Percentiles rank a stretch among this genome's conserved stretches.
Conservation (phyloP, 495 filamentous ascomycete genomes). For the Podospora fimiseda region DNA sequence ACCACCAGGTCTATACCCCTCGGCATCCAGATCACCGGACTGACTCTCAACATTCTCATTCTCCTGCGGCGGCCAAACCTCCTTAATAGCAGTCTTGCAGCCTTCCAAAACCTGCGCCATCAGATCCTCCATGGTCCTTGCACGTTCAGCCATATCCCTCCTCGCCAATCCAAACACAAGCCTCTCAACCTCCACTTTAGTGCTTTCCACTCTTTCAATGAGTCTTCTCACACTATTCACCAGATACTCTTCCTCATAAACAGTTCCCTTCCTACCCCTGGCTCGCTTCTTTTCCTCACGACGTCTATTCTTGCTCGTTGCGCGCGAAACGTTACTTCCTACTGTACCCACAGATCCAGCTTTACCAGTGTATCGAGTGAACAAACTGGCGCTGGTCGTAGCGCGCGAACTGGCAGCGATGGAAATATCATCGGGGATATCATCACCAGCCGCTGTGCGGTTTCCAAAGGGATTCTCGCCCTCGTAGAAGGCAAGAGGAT, state of each 20-base stretch:
- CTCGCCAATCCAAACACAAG: conserved; percentile 69
- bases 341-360: conserved; percentile 57
- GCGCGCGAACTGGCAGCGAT: conserved; percentile 78
- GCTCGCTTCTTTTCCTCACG: conserved; percentile 93
- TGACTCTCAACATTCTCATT: conserved; percentile 14
- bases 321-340: conserved; percentile 56
- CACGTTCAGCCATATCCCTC: conserved; percentile 80
- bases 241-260: conserved; percentile 97
- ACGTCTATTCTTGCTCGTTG: conserved; percentile 74
- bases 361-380: conserved; percentile 83
- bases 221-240: conserved; percentile 79
- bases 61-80: conserved; percentile 54
- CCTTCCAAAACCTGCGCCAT: conserved; percentile 64
- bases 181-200: conserved; percentile 59
- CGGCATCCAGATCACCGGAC: conserved; percentile 27
- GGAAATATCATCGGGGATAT: conserved; percentile 86
- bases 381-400: conserved; percentile 71
- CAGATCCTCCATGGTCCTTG: conserved; percentile 64
- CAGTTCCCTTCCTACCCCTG: conserved; percentile 86
- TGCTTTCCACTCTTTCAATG: conserved; percentile 72
- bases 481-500: conserved; percentile 74
- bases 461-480: conserved; percentile 47
- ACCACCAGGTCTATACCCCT: conserved; percentile 34
- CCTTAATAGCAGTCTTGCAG: conserved; percentile 55
- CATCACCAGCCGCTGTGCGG: conserved; percentile 42